A percentile compares a stretch with the other conserved stretches of the same genome.
phyloP scores from a whole-genome alignment of 495 filamentous ascomycete species.

The Terfezia boudieri region DNA sequence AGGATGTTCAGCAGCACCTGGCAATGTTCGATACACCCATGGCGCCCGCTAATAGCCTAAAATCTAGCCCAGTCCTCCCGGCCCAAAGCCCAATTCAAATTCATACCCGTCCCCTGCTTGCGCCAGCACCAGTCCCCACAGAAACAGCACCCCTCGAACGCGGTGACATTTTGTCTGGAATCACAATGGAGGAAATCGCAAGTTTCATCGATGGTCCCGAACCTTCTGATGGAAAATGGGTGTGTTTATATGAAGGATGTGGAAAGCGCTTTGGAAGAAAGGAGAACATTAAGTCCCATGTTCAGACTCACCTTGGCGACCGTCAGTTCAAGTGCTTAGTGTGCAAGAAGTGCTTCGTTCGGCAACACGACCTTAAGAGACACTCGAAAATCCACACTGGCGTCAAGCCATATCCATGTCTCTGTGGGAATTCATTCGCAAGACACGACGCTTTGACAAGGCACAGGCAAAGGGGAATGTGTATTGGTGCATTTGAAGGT shows the following conservation, averaged over 20 bases:
- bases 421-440: conserved; percentile 76
- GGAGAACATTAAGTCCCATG: conserved; percentile 94
- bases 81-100: not conserved
- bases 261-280: conserved; percentile 70
- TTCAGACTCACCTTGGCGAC: conserved; percentile 92
- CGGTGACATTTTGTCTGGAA: conserved; percentile 28
- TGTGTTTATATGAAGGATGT: conserved; percentile 63
- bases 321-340: conserved; percentile 74
- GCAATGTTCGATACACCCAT: not conserved
- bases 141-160: conserved; percentile 9
- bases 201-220: conserved; percentile 65
- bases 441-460: conserved; percentile 85
- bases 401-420: conserved; percentile 76
- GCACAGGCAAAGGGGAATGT: conserved; percentile 86
- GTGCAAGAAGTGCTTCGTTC: conserved; percentile 84
- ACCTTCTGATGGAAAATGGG: conserved; percentile 53
- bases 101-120: conserved; percentile 2
- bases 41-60: not conserved
- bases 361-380: conserved; percentile 88
- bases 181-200: conserved; percentile 70
- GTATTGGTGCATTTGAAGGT: conserved; percentile 73
- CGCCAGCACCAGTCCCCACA: conserved; percentile 7
- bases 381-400: conserved; percentile 92
- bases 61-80: not conserved
- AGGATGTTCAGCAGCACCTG: conserved; percentile 11